Conservation (phyloP, 2,329 filamentous ascomycete species). For the Graphilbum sp. region DNA sequence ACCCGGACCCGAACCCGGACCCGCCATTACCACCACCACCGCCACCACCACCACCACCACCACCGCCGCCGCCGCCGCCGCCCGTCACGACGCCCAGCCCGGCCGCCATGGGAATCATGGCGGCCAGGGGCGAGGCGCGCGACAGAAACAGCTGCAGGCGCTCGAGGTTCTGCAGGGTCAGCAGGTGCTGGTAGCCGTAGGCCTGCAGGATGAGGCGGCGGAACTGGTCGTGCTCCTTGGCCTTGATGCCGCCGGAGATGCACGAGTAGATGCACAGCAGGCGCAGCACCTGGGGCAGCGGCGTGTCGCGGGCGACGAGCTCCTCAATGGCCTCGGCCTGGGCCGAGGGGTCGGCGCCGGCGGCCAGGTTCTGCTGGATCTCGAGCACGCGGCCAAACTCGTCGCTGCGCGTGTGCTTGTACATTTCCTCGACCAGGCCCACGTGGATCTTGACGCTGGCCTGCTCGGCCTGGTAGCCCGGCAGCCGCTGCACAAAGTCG, state of each 20-base stretch:
- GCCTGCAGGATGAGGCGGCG: slow-evolving; percentile 77
- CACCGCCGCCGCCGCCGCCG: slow-evolving; percentile 10
- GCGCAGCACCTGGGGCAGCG: slow-evolving; percentile 66
- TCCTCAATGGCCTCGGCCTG: slow-evolving; percentile 89
- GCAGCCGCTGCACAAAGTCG: slow-evolving; percentile 88
- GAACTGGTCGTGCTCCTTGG: slow-evolving; percentile 79
- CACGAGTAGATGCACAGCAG: slow-evolving; percentile 84
- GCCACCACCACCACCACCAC: too few relatives aligned
- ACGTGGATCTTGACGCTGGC: slow-evolving; percentile 87
- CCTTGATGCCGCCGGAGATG: slow-evolving; percentile 73
- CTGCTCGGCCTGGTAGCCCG: slow-evolving; percentile 84
- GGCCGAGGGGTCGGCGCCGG: slow-evolving; percentile 72
- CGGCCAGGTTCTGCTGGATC: slow-evolving; percentile 89
- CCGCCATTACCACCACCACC: too few relatives aligned
- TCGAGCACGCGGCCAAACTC: slow-evolving; percentile 78
- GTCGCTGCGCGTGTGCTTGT: slow-evolving; percentile 80
- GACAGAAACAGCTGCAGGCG: slow-evolving; percentile 76
- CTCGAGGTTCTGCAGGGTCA: slow-evolving; percentile 77
- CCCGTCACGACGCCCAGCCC: slow-evolving; percentile 12
- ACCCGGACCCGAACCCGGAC: too few relatives aligned
- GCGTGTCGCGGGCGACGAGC: slow-evolving; percentile 74
- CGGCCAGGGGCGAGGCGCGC: slow-evolving; percentile 59
- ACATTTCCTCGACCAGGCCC: slow-evolving; percentile 83
- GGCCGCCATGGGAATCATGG: slow-evolving; percentile 58
- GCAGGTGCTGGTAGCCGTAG: slow-evolving; percentile 86